Percentiles rank a stretch among this genome's conserved stretches.
Evolutionary conservation across 225 moss, liverwort and hornwort genomes (phyloP).

Genomic region (Straminergon stramineum): DNA sequence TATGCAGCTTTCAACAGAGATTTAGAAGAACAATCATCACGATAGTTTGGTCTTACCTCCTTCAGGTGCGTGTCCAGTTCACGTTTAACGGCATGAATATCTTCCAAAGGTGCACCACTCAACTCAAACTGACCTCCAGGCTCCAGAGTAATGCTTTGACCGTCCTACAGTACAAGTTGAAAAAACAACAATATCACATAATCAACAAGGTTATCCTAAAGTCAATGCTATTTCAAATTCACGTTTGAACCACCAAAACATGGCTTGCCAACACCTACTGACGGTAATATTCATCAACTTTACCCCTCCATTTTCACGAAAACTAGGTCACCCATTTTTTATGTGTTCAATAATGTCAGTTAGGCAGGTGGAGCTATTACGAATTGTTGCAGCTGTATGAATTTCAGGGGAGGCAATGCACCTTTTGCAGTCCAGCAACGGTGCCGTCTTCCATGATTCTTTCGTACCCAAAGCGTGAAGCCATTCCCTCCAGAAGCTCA

Average conservation of each 20-base stretch:
- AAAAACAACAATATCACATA: neutral
- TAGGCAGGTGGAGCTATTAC: neutral
- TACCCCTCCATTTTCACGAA: neutral
- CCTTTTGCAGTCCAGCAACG: conserved; percentile 58
- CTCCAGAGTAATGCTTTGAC: conserved; percentile 77
- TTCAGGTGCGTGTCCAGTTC: conserved; percentile 80
- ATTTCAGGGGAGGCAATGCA: neutral
- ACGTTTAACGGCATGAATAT: conserved; percentile 51
- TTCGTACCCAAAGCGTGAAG: conserved; percentile 51
- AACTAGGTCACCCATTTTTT: neutral
- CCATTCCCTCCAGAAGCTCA: conserved; percentile 62
- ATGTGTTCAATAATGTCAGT: neutral
- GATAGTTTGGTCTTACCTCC: conserved; percentile 29
- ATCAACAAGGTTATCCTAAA: neutral
- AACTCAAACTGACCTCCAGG: conserved; percentile 95
- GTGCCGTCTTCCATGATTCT: conserved; percentile 41
- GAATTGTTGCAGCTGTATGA: neutral
- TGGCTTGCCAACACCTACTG: neutral
- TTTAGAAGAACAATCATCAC: neutral
- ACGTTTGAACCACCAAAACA: neutral
- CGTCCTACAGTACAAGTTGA: conserved; percentile 29
- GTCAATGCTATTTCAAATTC: neutral
- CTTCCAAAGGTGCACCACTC: conserved; percentile 74
- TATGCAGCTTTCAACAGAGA: neutral
- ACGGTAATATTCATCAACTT: neutral